Base-by-base conservation (phyloP, 495 filamentous ascomycete genomes). In the Recurvomyces mirabilis region DNA sequence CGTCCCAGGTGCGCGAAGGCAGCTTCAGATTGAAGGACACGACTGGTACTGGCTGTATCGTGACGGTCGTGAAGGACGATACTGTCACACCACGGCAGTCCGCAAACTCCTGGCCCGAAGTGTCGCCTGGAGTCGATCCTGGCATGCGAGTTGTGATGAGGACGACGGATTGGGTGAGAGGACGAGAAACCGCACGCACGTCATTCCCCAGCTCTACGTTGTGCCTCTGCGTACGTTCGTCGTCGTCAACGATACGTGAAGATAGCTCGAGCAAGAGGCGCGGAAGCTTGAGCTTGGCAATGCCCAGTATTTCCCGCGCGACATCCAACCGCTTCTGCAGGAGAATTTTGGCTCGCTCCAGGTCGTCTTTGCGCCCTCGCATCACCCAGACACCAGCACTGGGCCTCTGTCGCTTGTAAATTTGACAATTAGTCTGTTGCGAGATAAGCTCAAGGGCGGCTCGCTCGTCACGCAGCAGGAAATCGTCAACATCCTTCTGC, bases 41-140 rank as follows among this genome's bases (percentile, higher is more conserved):
- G 20, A 81, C 68, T 0, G 86, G 84, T 3, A 64, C 52, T 0
- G 84, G 84, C 11, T 55, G 45, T 1, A 91, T 66, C 0, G 79
- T 73, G 19, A 93, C 72, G 0, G 82, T 84, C 15, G 74, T 87
- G 66, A 93, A 82, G 11, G 82, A 87, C 15, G 86, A 93, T 51
- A 89, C 78, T 19, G 84, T 87, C 68, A 91, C 81, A 40, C 75
- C 86, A 19, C 71, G 67, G 41, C 64, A 60, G 24, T 41, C 45
- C 14, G 7, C 12, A 12, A 38, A 34, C n/a, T 5, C 15, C 5
- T 14, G 13, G 13, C 20, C 28, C 12, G 23, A 5, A 14, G 6
- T 31, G 11, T 21, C 24, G 3, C 14, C 26, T 3, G 3, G 14
- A 25, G 7, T 24, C 14, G 23, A 19, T n/a, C 13, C 25, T 13